Percentiles rank a stretch among this genome's conserved stretches.
These are phyloP conservation scores for Globisporangium nagaii DNA, from an alignment of 352 stramenopile species.

Conservation along the genomic window DNA sequence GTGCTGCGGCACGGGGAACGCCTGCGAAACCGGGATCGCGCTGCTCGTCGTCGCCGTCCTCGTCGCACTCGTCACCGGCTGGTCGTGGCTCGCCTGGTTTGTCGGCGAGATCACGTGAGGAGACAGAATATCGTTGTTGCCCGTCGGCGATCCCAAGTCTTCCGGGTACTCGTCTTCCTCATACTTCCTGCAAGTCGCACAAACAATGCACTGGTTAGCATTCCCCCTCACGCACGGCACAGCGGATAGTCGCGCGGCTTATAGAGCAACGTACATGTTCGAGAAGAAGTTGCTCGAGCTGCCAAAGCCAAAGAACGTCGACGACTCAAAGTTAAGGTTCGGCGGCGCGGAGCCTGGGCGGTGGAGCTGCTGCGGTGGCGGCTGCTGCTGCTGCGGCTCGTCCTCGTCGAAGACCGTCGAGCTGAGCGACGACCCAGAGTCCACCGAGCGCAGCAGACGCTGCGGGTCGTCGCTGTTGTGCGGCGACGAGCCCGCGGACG, in stretches of 20 bases:
- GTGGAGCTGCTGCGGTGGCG: neutral
- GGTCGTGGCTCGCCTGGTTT: constrained; percentile 37
- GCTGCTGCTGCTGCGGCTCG: constrained; percentile 9
- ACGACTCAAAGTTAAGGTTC: constrained; percentile 34
- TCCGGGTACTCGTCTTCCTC: constrained; percentile 17
- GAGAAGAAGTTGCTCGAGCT: constrained; percentile 40
- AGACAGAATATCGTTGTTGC: constrained; percentile 28
- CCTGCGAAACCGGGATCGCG: constrained; percentile 8
- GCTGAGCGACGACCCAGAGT: constrained; percentile 17
- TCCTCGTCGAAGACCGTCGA: constrained; percentile 24
- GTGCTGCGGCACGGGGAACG: constrained; percentile 3
- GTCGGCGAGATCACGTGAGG: constrained; percentile 27
- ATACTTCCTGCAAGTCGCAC: constrained; percentile 20
- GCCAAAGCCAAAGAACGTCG: constrained; percentile 40
- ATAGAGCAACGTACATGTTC: constrained; percentile 23
- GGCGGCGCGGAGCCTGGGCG: constrained; percentile 13
- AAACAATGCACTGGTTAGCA: too few relatives aligned
- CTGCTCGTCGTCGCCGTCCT: neutral
- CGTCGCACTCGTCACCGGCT: neutral
- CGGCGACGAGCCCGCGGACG: constrained; percentile 2
- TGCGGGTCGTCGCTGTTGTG: constrained; percentile 7
- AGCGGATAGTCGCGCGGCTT: too few relatives aligned
- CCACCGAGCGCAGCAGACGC: constrained; percentile 13
- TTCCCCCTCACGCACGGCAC: too few relatives aligned
- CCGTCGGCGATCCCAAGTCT: constrained; percentile 9